Base-by-base conservation (phyloP, 1,284 basidiomycete genomes). In the Austroboletus olivaceoglutinosus region DNA sequence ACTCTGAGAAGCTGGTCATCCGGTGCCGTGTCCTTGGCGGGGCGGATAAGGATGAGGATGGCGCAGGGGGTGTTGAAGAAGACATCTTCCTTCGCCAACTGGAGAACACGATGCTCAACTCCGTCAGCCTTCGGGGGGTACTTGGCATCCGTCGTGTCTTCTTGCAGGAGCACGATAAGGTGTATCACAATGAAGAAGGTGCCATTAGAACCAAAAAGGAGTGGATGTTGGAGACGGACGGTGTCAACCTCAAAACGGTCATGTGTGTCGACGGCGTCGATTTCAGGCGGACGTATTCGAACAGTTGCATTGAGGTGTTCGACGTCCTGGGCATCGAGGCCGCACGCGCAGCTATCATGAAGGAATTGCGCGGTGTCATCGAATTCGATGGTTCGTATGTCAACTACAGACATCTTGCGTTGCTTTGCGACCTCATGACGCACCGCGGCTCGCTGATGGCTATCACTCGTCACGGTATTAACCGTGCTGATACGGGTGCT, bases 311-410 rank as follows among this genome's bases (percentile, higher is more conserved):
- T 51, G 97, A 99, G 71, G 80, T 98, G 47, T 95, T 94, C 81
- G 81, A 93, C 57, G 93, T 96, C n/a, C 81, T 99, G 47, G 97
- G 97, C 65, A 98, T 99, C 64, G 97, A 99, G 73, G 97, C 95
- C 18, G 95, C 93, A 16, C 88, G 97, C 13, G 91, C 85, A 36
- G 93, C 94, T 13, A 87, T 99, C 60, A 86, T 97, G 78, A 91
- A 82, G 73, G 97, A 99, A 70, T 73, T 98, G 52, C 86, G 93
- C 62, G 81, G 84, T 52, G 96, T 98, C 67, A 97, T 99, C 73
- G 94, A 98, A 73, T 98, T 98, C 74, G 97, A 98, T 69, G 97
- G 96, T 80, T 98, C 96, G 18, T 98, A 98, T 67, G 96, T 99
- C 76, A 99, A 99, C 73, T 99, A 98, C 73, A 88, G 97, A 48